These are phyloP conservation scores for Haplosporangium sp. DNA, from an alignment of 371 early-diverging fungal species.

Conservation along the genomic window DNA sequence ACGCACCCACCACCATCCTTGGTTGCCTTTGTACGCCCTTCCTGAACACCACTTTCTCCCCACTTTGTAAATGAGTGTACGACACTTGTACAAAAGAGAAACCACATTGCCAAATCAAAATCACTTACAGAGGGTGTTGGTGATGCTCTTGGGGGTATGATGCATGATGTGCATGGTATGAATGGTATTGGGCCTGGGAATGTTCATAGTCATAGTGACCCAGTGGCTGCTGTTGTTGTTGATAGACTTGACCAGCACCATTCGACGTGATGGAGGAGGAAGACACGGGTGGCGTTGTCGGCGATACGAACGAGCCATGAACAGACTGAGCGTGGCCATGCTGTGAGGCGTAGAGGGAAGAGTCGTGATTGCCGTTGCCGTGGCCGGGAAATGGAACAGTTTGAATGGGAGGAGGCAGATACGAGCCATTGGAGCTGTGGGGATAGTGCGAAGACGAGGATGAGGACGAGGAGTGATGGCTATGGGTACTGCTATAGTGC, in stretches of 20 bases:
- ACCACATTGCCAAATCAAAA: background rate
- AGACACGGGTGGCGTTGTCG: constrained; percentile 20
- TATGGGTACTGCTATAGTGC: constrained; percentile 26
- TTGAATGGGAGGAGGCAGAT: constrained; percentile 40
- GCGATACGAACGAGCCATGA: constrained; percentile 28
- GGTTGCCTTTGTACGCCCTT: constrained; percentile 3
- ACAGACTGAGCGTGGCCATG: constrained; percentile 22
- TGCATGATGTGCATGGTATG: constrained; percentile 21
- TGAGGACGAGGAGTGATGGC: constrained; percentile 33
- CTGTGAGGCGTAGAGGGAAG: constrained; percentile 9
- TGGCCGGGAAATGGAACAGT: constrained; percentile 19
- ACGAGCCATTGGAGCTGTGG: constrained; percentile 29
- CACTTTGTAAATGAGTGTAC: background rate
- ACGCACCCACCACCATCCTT: constrained; percentile 5
- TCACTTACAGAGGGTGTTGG: constrained; percentile 48
- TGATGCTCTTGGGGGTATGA: constrained; percentile 40
- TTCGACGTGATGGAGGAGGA: constrained; percentile 27
- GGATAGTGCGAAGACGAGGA: constrained; percentile 30
- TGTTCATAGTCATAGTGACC: constrained; percentile 35
- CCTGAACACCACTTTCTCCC: constrained; percentile 5
- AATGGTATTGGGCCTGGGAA: constrained; percentile 33
- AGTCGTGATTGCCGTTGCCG: constrained; percentile 14
- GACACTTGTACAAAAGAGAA: background rate
- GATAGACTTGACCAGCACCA: constrained; percentile 20
- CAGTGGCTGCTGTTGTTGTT: constrained; percentile 15